phyloP scores from a whole-genome alignment of 176 grass and related monocot species.

The Avena sativa region DNA sequence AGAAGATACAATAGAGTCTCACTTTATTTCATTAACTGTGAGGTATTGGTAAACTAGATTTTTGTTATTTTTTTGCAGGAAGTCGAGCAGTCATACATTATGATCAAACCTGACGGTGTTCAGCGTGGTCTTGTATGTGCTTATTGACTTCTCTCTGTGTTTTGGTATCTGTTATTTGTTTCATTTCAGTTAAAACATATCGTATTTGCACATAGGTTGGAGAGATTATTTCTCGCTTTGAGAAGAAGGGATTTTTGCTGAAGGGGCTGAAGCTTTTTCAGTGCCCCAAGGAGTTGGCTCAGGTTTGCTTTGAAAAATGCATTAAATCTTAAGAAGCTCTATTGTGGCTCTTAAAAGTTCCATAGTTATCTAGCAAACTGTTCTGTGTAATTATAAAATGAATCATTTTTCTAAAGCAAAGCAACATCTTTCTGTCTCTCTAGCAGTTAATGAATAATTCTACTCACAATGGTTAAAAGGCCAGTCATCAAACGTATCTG shows the following conservation, averaged over 20 bases:
- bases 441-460: constrained; percentile 4
- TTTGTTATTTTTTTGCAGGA: constrained; percentile 39
- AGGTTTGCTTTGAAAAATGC: constrained; percentile 64
- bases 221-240: constrained; percentile 93
- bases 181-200: constrained; percentile 21
- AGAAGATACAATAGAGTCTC: not conserved
- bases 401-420: constrained; percentile 1
- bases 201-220: constrained; percentile 68
- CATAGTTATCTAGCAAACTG: not conserved
- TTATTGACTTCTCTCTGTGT: constrained; percentile 1
- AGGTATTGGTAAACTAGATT: constrained; percentile 9
- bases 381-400: not conserved
- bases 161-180: constrained; percentile 36
- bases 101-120: constrained; percentile 97
- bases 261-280: constrained; percentile 94
- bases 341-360: not conserved
- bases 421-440: not conserved
- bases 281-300: constrained; percentile 90
- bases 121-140: constrained; percentile 76
- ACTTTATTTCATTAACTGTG: not conserved
- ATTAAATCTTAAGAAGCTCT: not conserved
- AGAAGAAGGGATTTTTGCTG: constrained; percentile 97
- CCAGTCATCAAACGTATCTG: not conserved
- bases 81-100: constrained; percentile 91
- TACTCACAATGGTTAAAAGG: not conserved